phyloP scores from a whole-genome alignment of 768 basidiomycete genomes.

The Leucocoprinus sp. region DNA sequence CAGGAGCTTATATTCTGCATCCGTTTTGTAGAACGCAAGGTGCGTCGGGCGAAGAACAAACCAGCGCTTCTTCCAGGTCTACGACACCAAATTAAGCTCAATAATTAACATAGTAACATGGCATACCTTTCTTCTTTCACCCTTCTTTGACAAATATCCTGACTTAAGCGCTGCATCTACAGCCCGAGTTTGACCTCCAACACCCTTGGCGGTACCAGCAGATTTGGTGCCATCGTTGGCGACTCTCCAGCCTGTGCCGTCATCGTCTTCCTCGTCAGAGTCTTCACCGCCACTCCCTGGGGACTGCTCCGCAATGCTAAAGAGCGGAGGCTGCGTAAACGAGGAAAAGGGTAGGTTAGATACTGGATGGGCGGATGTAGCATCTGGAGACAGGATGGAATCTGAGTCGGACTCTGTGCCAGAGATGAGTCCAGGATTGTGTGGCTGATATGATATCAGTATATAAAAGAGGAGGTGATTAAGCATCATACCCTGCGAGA shows the following conservation, averaged over 20 bases:
- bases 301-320: slow-evolving; percentile 71
- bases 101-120: slow-evolving; percentile 3
- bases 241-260: slow-evolving; percentile 53
- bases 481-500: slow-evolving; percentile 34
- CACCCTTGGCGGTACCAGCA: not conserved
- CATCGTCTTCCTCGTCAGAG: slow-evolving; percentile 68
- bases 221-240: not conserved
- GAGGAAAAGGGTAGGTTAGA: slow-evolving; percentile 13
- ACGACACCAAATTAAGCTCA: slow-evolving; percentile 5
- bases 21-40: slow-evolving; percentile 94
- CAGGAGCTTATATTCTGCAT: slow-evolving; percentile 88
- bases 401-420: slow-evolving; percentile 87
- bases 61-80: slow-evolving; percentile 99
- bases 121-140: slow-evolving; percentile 86
- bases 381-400: slow-evolving; percentile 53
- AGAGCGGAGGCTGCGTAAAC: slow-evolving; percentile 48
- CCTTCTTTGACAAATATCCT: slow-evolving; percentile 97
- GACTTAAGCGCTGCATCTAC: slow-evolving; percentile 70
- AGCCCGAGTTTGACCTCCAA: not conserved
- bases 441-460: not conserved
- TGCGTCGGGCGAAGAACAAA: slow-evolving; percentile 91
- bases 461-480: not conserved
- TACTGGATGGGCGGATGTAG: slow-evolving; percentile 16
- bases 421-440: too few relatives aligned
- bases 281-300: slow-evolving; percentile 62